Evolutionary conservation across 1,139 yeast species (phyloP).

Genomic region (Eremothecium sinecaudum): DNA sequence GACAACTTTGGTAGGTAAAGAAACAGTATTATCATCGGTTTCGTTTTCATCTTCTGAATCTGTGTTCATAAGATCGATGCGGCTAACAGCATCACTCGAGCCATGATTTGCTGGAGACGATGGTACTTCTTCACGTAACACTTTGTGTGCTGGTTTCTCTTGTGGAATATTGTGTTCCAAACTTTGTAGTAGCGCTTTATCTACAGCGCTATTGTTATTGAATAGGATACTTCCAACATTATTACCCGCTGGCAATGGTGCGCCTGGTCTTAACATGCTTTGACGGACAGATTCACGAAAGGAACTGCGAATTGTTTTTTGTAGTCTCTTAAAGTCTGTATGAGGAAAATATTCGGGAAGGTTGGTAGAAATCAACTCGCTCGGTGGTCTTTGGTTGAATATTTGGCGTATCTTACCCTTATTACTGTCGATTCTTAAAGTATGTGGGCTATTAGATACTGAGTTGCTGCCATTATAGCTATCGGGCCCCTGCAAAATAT

Average conservation of each 20-base stretch:
- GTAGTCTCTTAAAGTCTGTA: conserved; percentile 60
- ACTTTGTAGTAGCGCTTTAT: conserved; percentile 39
- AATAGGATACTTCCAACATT: conserved; percentile 59
- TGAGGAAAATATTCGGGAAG: conserved; percentile 88
- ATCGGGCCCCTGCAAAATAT: conserved; percentile 2
- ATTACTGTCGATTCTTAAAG: conserved; percentile 17
- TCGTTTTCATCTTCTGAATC: conserved; percentile 41
- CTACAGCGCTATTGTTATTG: conserved; percentile 49
- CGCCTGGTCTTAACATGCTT: conserved; percentile 26
- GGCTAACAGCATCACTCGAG: conserved; percentile 6
- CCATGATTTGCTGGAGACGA: conserved; percentile 25
- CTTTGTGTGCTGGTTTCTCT: background rate
- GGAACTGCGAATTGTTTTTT: conserved; percentile 75
- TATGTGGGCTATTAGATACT: conserved; percentile 6
- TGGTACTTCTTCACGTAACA: background rate
- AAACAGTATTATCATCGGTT: conserved; percentile 30
- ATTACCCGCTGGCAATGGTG: conserved; percentile 32
- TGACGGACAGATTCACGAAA: conserved; percentile 64
- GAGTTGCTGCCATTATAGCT: background rate
- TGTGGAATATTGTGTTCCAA: conserved; percentile 8
- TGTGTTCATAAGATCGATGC: conserved; percentile 43
- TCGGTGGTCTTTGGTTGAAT: conserved; percentile 88
- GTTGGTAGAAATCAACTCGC: conserved; percentile 83
- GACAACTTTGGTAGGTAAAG: conserved; percentile 30
- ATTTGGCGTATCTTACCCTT: conserved; percentile 41